A percentile compares a stretch with the other conserved stretches of the same genome.
These are phyloP conservation scores for Solidago caesia DNA, from an alignment of 129 eudicot genomes.

Conservation along the genomic window DNA sequence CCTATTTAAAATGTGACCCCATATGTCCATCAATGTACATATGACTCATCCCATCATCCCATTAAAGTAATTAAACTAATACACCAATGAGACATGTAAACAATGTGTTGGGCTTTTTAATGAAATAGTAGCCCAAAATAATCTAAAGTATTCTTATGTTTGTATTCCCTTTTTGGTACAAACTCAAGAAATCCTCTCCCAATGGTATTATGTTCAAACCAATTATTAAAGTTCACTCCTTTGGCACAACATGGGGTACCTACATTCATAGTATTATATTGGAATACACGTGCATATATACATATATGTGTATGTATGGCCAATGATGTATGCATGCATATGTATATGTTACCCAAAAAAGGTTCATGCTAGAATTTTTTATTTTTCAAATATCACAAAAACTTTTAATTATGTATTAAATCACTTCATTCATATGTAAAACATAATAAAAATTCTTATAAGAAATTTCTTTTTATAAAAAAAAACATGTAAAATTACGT, in stretches of 20 bases:
- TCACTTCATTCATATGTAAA: too few species aligned
- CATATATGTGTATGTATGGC: background rate
- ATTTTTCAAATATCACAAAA: too few species aligned
- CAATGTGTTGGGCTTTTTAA: conserved; percentile 40
- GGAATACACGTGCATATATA: conserved; percentile 10
- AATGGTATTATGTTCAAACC: conserved; percentile 11
- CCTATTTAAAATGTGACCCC: conserved; percentile 29
- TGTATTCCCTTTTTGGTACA: conserved; percentile 37
- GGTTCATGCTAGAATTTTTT: too few species aligned
- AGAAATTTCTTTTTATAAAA: too few species aligned
- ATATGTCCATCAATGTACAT: conserved; percentile 30
- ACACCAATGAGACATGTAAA: conserved; percentile 32
- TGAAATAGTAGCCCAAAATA: conserved; percentile 36
- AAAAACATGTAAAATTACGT: too few species aligned
- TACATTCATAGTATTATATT: background rate
- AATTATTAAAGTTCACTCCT: conserved; percentile 1
- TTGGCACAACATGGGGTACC: conserved; percentile 8
- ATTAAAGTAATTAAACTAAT: conserved; percentile 38
- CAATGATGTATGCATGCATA: conserved; percentile 2
- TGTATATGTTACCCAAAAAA: background rate
- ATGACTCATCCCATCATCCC: conserved; percentile 35
- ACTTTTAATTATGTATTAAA: too few species aligned
- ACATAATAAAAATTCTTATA: too few species aligned
- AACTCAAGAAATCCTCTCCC: conserved; percentile 14
- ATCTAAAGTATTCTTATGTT: conserved; percentile 18